Percentiles rank a stretch among this genome's conserved stretches.
These are phyloP conservation scores for Gynandropsis gynandra DNA, from an alignment of 345 rosid genomes.

Conservation along the genomic window DNA sequence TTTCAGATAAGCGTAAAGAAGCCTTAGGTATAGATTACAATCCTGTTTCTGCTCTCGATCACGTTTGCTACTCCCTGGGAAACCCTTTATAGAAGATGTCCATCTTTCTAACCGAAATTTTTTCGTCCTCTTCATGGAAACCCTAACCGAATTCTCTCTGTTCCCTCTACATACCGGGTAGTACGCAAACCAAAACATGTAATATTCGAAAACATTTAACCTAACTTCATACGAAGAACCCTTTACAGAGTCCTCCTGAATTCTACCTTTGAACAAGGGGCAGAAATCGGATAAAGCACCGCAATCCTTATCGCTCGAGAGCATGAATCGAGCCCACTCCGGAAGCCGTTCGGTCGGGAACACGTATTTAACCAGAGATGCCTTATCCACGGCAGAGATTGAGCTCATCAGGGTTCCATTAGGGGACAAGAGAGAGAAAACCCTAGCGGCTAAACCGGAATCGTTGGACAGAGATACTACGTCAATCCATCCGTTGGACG, in stretches of 20 bases:
- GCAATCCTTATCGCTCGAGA: conserved; percentile 43
- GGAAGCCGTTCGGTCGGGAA: conserved; percentile 83
- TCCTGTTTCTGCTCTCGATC: conserved; percentile 45
- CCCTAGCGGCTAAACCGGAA: conserved; percentile 36
- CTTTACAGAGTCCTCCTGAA: conserved; percentile 45
- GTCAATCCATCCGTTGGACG: conserved; percentile 60
- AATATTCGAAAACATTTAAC: conserved; percentile 73
- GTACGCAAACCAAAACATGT: conserved; percentile 88
- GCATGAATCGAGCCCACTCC: conserved; percentile 55
- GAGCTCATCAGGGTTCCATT: conserved; percentile 49
- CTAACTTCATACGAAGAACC: conserved; percentile 54
- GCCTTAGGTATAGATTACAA: conserved; percentile 54
- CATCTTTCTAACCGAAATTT: conserved; percentile 58
- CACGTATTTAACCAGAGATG: conserved; percentile 62
- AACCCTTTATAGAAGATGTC: conserved; percentile 50
- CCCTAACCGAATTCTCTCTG: conserved; percentile 33
- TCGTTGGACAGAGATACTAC: conserved; percentile 38
- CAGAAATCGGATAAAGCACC: conserved; percentile 42
- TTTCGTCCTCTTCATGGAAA: conserved; percentile 35
- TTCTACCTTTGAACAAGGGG: conserved; percentile 54
- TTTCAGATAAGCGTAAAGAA: conserved; percentile 65
- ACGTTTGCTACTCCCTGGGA: conserved; percentile 45
- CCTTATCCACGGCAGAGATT: conserved; percentile 63
- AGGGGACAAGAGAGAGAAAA: conserved; percentile 56
- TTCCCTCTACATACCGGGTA: conserved; percentile 74